Percentiles rank a stretch among this genome's conserved stretches.
phyloP scores from a whole-genome alignment of 495 filamentous ascomycete species.

The Neurospora sp. region DNA sequence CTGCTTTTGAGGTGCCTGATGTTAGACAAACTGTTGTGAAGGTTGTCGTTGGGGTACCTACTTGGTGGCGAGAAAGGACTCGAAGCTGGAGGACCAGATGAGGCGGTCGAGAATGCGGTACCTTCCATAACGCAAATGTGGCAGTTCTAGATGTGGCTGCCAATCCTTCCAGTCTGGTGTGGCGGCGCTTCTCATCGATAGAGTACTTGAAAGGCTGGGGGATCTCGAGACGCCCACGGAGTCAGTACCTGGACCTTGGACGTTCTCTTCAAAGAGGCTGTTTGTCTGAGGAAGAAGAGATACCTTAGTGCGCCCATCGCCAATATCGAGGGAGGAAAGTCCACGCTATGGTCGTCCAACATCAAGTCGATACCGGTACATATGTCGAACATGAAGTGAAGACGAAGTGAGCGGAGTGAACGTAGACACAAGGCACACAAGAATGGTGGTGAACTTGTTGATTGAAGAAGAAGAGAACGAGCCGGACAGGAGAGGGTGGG shows the following conservation, averaged over 20 bases:
- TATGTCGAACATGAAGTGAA: no score
- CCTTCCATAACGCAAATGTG: no score
- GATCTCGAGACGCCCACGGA: constrained; percentile 86
- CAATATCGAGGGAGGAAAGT: constrained; percentile 23
- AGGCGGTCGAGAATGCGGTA: constrained; percentile 79
- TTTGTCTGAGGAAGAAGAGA: neutral
- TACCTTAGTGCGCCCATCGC: constrained; percentile 17
- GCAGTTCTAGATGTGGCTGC: no score
- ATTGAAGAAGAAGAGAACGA: neutral
- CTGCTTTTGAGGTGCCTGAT: neutral
- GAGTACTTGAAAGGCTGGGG: constrained; percentile 92
- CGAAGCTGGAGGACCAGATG: constrained; percentile 96
- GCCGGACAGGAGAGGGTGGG: neutral
- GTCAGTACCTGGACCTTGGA: constrained; percentile 48
- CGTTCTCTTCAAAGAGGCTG: neutral
- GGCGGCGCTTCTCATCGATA: constrained; percentile 80
- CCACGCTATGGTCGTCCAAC: constrained; percentile 7
- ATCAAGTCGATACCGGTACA: constrained; percentile 8
- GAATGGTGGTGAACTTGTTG: neutral
- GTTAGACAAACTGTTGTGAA: neutral
- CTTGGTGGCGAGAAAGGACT: constrained; percentile 86
- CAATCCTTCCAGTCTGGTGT: no score
- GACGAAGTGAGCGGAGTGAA: neutral
- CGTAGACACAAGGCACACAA: neutral
- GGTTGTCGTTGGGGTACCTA: constrained; percentile 98